Percentiles rank a stretch among this genome's conserved stretches.
phyloP scores from a whole-genome alignment of 768 basidiomycete species.

The Galerina sulciceps region DNA sequence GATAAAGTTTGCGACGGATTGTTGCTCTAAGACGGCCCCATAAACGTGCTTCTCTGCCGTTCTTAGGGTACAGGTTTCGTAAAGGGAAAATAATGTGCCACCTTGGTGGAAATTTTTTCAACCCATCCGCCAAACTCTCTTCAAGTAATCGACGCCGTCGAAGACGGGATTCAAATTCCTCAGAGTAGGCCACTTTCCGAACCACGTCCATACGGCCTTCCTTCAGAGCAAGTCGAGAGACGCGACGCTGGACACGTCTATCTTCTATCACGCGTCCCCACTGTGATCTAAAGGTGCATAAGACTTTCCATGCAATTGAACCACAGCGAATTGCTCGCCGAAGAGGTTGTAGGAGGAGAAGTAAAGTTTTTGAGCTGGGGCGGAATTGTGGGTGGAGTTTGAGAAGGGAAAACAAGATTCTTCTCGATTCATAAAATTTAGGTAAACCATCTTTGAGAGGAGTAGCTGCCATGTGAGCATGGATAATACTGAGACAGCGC shows the following conservation, averaged over 20 bases:
- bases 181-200: slow-evolving; percentile 18
- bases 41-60: slow-evolving; percentile 35
- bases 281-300: slow-evolving; percentile 47
- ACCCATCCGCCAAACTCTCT: slow-evolving; percentile 18
- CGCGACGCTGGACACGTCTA: slow-evolving; percentile 59
- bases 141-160: slow-evolving; percentile 17
- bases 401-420: slow-evolving; percentile 49
- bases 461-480: slow-evolving; percentile 48
- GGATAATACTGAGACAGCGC: slow-evolving; percentile 56
- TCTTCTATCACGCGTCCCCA: slow-evolving; percentile 66
- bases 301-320: slow-evolving; percentile 50
- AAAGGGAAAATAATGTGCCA: slow-evolving; percentile 24
- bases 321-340: slow-evolving; percentile 54
- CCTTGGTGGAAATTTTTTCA: slow-evolving; percentile 8
- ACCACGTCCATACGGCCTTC: slow-evolving; percentile 64
- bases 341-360: slow-evolving; percentile 59
- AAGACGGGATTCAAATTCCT: slow-evolving; percentile 4
- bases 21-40: slow-evolving; percentile 25
- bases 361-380: slow-evolving; percentile 65
- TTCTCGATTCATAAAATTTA: slow-evolving; percentile 47
- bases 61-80: slow-evolving; percentile 31
- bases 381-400: slow-evolving; percentile 48
- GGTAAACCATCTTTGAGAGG: slow-evolving; percentile 40
- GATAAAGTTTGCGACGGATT: slow-evolving; percentile 8
- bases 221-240: slow-evolving; percentile 63